These are phyloP conservation scores for Begonia masoniana DNA, from an alignment of 306 rosid species.

Conservation along the genomic window DNA sequence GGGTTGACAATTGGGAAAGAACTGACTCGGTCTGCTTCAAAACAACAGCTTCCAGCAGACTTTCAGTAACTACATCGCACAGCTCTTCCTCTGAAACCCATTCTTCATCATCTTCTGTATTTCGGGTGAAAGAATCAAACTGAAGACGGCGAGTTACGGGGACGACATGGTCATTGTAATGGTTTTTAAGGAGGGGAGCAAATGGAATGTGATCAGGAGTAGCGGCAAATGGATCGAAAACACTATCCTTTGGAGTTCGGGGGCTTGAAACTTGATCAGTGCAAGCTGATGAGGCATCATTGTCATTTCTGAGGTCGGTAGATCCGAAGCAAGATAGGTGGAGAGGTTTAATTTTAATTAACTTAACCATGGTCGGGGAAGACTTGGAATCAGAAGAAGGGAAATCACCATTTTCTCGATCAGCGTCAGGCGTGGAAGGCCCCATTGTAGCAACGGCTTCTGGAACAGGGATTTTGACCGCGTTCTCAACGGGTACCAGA, in stretches of 20 bases:
- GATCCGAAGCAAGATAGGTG: slow-evolving; percentile 10
- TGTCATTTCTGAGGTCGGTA: slow-evolving; percentile 3
- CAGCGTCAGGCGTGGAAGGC: slow-evolving; percentile 52
- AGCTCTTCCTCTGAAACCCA: slow-evolving; percentile 49
- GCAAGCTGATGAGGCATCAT: slow-evolving; percentile 4
- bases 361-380: slow-evolving; percentile 26
- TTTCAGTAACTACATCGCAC: slow-evolving; percentile 36
- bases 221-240: slow-evolving; percentile 70
- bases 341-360: slow-evolving; percentile 9
- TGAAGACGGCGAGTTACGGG: slow-evolving; percentile 37
- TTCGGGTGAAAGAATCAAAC: slow-evolving; percentile 23
- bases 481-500: slow-evolving; percentile 14
- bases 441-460: slow-evolving; percentile 16
- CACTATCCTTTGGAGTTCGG: slow-evolving; percentile 44
- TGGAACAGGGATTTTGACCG: slow-evolving; percentile 5
- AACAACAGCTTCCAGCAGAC: slow-evolving; percentile 48
- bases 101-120: slow-evolving; percentile 11
- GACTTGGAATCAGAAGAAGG: slow-evolving; percentile 19
- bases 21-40: slow-evolving; percentile 29
- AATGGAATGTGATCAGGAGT: slow-evolving; percentile 32
- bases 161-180: slow-evolving; percentile 17
- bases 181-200: slow-evolving; percentile 39
- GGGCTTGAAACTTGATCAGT: slow-evolving; percentile 28
- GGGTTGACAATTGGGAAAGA: slow-evolving; percentile 17
- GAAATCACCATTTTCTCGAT: slow-evolving; percentile 47